phyloP scores from a whole-genome alignment of 2,329 filamentous ascomycete genomes.

The Akanthomyces lecanii region DNA sequence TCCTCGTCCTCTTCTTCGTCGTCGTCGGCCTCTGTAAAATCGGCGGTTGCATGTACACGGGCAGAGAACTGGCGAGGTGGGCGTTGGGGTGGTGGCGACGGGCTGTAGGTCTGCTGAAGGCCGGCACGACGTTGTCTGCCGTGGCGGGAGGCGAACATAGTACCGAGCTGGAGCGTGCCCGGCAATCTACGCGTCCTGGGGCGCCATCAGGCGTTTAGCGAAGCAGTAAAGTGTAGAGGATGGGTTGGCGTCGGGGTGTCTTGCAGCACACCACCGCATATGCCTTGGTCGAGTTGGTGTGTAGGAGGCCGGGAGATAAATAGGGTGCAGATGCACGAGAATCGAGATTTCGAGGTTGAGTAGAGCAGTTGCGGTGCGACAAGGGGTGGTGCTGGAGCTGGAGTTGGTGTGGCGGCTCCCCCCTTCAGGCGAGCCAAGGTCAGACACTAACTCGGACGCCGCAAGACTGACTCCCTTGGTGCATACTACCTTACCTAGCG shows the following conservation, averaged over 20 bases:
- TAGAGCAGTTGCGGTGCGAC: slow-evolving; percentile 9
- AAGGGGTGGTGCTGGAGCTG: slow-evolving; percentile 1
- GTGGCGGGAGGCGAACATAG: slow-evolving; percentile 36
- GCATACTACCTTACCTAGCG: background rate
- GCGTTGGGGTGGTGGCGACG: slow-evolving; percentile 30
- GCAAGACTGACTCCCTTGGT: no score
- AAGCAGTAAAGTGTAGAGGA: background rate
- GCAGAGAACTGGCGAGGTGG: slow-evolving; percentile 25
- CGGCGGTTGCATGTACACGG: slow-evolving; percentile 53
- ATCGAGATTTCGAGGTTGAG: slow-evolving; percentile 13
- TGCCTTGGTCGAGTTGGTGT: background rate
- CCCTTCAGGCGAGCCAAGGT: slow-evolving; percentile 3
- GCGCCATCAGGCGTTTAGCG: slow-evolving; percentile 10
- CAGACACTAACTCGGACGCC: slow-evolving; percentile 1
- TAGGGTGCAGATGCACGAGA: slow-evolving; percentile 3
- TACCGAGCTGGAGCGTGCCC: slow-evolving; percentile 13
- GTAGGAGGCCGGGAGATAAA: background rate
- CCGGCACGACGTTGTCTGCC: slow-evolving; percentile 31
- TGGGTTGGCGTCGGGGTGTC: background rate
- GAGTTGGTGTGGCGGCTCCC: slow-evolving; percentile 8
- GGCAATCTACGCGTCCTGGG: slow-evolving; percentile 4
- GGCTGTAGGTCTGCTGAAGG: slow-evolving; percentile 27
- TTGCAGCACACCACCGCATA: background rate
- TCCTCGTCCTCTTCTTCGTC: slow-evolving; percentile 46
- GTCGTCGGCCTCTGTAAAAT: slow-evolving; percentile 62